Evolutionary conservation across 192 early-diverging fungal genomes (phyloP).

Genomic region (Coemansia sp.): DNA sequence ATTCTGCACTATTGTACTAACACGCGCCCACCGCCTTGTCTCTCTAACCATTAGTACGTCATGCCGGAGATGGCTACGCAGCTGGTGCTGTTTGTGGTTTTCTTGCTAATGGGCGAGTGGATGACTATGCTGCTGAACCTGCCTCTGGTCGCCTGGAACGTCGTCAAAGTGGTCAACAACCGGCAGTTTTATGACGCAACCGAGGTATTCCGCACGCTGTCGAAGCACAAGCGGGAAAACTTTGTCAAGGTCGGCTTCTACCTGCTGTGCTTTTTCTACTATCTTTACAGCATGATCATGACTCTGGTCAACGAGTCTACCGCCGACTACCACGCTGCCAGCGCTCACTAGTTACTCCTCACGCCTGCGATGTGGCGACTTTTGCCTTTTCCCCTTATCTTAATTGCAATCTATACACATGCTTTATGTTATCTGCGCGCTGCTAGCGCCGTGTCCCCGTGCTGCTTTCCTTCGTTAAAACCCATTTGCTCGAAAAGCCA

Average conservation of each 20-base stretch:
- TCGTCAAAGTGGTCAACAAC: conserved; percentile 76
- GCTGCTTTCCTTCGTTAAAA: too few relatives aligned
- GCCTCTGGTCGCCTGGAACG: conserved; percentile 81
- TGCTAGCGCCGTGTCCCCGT: too few relatives aligned
- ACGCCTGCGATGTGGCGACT: too few relatives aligned
- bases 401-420: too few relatives aligned
- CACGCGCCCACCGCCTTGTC: not conserved
- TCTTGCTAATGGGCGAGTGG: conserved; percentile 86
- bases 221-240: conserved; percentile 91
- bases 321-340: conserved; percentile 22
- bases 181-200: conserved; percentile 96
- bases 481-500: too few relatives aligned
- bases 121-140: conserved; percentile 78
- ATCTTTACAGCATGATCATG: conserved; percentile 69
- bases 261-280: conserved; percentile 92
- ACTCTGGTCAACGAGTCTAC: conserved; percentile 53
- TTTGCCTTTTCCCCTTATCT: too few relatives aligned
- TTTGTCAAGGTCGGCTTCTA: conserved; percentile 97
- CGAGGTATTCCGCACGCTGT: conserved; percentile 93
- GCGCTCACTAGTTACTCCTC: conserved; percentile 15
- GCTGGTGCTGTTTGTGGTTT: conserved; percentile 72
- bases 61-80: conserved; percentile 89
- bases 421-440: too few relatives aligned
- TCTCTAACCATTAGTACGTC: conserved; percentile 78
- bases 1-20: conserved; percentile 6